phyloP scores from a whole-genome alignment of 257 asterid genomes.

The Lantana camara region DNA sequence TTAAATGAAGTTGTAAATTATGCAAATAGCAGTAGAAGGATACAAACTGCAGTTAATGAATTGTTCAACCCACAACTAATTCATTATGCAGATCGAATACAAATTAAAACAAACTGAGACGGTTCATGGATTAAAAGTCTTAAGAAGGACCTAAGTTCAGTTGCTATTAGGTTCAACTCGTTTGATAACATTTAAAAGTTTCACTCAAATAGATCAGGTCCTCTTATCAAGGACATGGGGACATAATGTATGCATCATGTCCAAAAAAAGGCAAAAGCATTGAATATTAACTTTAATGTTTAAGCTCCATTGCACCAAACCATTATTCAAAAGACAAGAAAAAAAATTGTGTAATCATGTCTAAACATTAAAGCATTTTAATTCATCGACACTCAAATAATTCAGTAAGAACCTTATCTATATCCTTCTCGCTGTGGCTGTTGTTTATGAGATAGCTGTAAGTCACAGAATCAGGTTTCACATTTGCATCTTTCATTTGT shows the following conservation, averaged over 20 bases:
- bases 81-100: not conserved
- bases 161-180: conserved; percentile 11
- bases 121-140: conserved; percentile 9
- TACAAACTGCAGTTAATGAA: not conserved
- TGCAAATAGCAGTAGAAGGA: conserved; percentile 20
- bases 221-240: conserved; percentile 11
- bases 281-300: not conserved
- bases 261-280: not conserved
- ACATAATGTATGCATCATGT: not conserved
- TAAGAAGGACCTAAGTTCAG: not conserved
- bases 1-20: conserved; percentile 15
- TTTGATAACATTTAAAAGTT: conserved; percentile 11
- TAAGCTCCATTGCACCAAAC: not conserved
- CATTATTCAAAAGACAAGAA: not conserved
- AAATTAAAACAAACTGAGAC: no score
- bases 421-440: conserved; percentile 63
- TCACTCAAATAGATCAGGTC: conserved; percentile 1
- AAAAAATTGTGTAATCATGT: conserved; percentile 7
- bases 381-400: conserved; percentile 15
- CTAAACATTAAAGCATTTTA: not conserved
- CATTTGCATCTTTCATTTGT: conserved; percentile 79
- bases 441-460: conserved; percentile 74
- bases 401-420: conserved; percentile 56
- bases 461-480: conserved; percentile 76
- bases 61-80: conserved; percentile 6